A percentile compares a stretch with the other conserved stretches of the same genome.
These are phyloP conservation scores for Gymnopus androsaceus DNA, from an alignment of 1,284 basidiomycete genomes.

Conservation along the genomic window DNA sequence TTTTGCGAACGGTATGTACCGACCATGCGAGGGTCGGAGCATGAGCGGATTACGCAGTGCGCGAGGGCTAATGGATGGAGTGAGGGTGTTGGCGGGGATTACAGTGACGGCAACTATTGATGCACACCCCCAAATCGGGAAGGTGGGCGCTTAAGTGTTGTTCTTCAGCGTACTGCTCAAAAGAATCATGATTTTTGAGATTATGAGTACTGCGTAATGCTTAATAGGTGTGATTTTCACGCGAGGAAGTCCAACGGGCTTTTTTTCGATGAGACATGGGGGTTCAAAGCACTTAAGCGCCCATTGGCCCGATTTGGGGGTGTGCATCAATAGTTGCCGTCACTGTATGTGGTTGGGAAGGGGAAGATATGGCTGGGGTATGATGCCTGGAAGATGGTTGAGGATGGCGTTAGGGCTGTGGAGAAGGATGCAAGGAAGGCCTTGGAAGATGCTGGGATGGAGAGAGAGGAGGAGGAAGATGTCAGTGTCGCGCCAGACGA, in stretches of 20 bases:
- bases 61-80: constrained; percentile 74
- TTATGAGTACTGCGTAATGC: too few species aligned
- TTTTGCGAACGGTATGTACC: constrained; percentile 82
- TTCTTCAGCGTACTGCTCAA: too few species aligned
- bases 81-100: constrained; percentile 76
- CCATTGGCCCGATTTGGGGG: too few species aligned
- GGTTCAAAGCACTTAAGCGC: too few species aligned
- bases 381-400: constrained; percentile 80
- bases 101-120: too few species aligned
- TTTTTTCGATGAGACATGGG: too few species aligned
- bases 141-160: too few species aligned
- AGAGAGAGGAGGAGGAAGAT: constrained; percentile 47
- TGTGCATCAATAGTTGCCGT: too few species aligned
- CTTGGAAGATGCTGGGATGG: constrained; percentile 21
- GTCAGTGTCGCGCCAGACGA: constrained; percentile 58
- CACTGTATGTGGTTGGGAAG: constrained; percentile 62
- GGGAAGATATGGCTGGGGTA: constrained; percentile 78
- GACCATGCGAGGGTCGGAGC: constrained; percentile 66
- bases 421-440: constrained; percentile 66
- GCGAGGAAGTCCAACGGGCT: too few species aligned
- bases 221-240: too few species aligned
- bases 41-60: constrained; percentile 70
- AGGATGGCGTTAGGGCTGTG: constrained; percentile 70
- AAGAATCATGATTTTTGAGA: too few species aligned
- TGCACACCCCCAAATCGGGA: too few species aligned